Evolutionary conservation across 2,329 filamentous ascomycete genomes (phyloP), one percentile per base, ranked within the genome.

Genomic region (Fonsecaea erecta): DNA sequence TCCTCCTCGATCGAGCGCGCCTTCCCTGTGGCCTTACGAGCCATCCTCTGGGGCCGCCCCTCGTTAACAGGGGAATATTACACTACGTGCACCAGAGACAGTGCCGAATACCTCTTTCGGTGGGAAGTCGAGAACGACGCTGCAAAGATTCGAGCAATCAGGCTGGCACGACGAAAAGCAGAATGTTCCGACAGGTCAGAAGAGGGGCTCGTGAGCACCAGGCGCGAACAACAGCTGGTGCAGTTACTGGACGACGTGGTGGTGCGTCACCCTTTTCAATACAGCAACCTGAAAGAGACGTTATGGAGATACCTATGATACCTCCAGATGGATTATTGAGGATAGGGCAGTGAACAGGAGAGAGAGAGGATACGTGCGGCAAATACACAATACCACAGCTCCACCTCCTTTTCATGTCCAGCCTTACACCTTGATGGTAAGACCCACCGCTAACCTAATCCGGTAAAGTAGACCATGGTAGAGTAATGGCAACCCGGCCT

Each of bases 371-470:
- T 24, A 3, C 5, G 8, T 24, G 9, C 7, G 21, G 7, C 1
- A 12, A 11, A 24, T 12, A 24, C 18, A 48, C 1, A 21, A 14
- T 48, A 11, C 43, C 7, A 24, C 4, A 6, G 3, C 6, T 32
- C 52, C n/a, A 11, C 40, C 55, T 48, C 55, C 55, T 58, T 58
- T 58, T 40, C 18, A 28, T 37, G 3, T 14, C 5, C 55, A 58
- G 55, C 55, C 55, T 58, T 48, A 40, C 24, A 58, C 12, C 3
- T 14, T 32, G 24, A 32, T 18, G 14, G 2, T 3, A 1, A 4
- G 26, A 32, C 52, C 30, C 51, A 26, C 30, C 43, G 21, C 43
- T 48, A 48, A 24, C 21, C 43, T 16, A 30, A 30, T 30, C 3
- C 28, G 3, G 28, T 8, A 30, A 30, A 1, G 11, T 48, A 24